Evolutionary conservation across 495 filamentous ascomycete genomes (phyloP), one percentile per base, ranked within the genome.

Genomic region (Talaromyces wortmannii): DNA sequence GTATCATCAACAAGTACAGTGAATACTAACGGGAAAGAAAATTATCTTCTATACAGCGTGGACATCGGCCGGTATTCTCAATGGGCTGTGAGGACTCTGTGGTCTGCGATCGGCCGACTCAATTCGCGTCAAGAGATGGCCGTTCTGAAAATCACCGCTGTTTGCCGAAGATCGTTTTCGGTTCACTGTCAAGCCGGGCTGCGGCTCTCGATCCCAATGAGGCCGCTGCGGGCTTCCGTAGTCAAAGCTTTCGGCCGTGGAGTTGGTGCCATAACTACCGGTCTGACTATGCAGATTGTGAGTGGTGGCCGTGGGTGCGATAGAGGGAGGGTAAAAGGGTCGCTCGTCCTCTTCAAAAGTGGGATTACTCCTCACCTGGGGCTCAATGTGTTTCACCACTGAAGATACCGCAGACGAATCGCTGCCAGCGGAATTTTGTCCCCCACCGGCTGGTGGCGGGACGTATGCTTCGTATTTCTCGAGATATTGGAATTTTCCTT

Each of bases 191-290:
- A 87, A 86, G 50, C 91, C 72, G 33, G 86, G 80, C 69, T 88
- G 79, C 13, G 52, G 43, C 11, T 12, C 31, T n/a, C 15, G 52
- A 10, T 53, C 52, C 52, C 52, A 53, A 46, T 46, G 36, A 53
- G 10, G 16, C 23, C 32, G 77, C 65, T 29, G 67, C 62, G 33
- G 61, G 56, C 50, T 55, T 59, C 31, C 65, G 8, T 52, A 68
- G 59, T 70, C 83, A 53, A 77, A 68, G 59, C 81, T 83, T 68
- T 83, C 80, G 43, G 83, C 80, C 11, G 90, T 95, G 64, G 94
- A 95, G 54, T 91, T 92, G 12, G 92, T 96, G 31, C 91, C 91
- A 69, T 96, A 91, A 70, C 91, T 96, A 53, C 90, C 90, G 60
- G 90, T 96, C 59, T 94, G 89, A 62, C 88, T 92, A 54, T 85